Evolutionary conservation across 2,329 filamentous ascomycete species (phyloP), one percentile per base, ranked within the genome.

Genomic region (Cercospora sp.): DNA sequence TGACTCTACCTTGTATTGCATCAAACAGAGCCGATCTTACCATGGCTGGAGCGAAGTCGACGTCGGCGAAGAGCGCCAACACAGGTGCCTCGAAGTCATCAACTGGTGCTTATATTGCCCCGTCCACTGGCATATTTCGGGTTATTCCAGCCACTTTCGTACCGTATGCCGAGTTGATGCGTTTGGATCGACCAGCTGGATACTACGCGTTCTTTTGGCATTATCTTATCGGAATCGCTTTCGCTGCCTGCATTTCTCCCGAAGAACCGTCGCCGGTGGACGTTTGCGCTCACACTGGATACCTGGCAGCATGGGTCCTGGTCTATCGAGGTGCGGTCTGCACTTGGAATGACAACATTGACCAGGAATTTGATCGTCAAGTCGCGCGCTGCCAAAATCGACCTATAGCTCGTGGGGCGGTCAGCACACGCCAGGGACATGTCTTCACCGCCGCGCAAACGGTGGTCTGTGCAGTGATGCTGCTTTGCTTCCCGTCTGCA

Each of bases 201-300:
- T 69, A 62, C 60, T 69, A 66, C 23, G 67, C 67, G 18, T 69
- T 69, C 53, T 66, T 63, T 60, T 69, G 67, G 67, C 67, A 69
- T 42, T 69, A 69, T 23, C 48, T 55, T 16, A 69, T 69, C 18
- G 67, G 67, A 10, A 9, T 66, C 9, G 60, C 67, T 18, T 69
- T 69, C 26, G 60, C 67, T 9, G 67, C 63, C 12, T 64, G 63
- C 53, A 66, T 66, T 28, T 33, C 63, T 36, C n/a, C 63, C 9
- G 20, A 16, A 31, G 12, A 45, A 8, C 59, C 51, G 10, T 13
- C 45, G 13, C 59, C 63, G 6, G 6, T 13, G 31, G 63, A 69
- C 16, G 36, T 69, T 45, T 26, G 30, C 33, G 28, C 33, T 13
- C 45, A 65, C 6, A 48, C 63, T 9, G 57, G 39, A 33, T 67